These are phyloP conservation scores for Trichoderma sp. DNA, from an alignment of 2,329 filamentous ascomycete species.

Conservation along the genomic window DNA sequence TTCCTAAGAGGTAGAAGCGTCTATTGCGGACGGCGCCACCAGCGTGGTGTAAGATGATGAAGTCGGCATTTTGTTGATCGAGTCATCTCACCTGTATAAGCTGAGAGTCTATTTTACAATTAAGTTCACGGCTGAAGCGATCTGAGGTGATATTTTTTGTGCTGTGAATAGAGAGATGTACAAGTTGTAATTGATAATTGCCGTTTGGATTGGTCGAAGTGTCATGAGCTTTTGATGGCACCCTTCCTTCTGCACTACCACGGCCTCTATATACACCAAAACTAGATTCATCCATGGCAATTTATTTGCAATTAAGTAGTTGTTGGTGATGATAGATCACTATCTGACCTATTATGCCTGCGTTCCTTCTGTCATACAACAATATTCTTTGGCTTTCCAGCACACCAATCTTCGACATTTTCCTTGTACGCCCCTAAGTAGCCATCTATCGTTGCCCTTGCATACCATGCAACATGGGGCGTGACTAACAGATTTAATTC, in stretches of 20 bases:
- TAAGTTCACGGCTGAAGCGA: not conserved
- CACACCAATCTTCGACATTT: conserved; percentile 1
- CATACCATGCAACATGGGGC: not conserved
- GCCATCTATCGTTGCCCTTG: not conserved
- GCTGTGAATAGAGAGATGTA: too few relatives aligned
- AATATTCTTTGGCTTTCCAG: not conserved
- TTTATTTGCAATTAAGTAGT: not conserved
- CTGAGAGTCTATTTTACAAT: not conserved
- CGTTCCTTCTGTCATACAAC: not conserved
- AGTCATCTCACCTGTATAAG: not conserved
- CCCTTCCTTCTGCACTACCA: not conserved
- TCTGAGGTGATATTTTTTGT: too few relatives aligned
- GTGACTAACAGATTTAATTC: not conserved
- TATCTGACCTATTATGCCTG: not conserved
- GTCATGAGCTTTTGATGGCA: not conserved
- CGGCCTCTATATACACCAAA: too few relatives aligned
- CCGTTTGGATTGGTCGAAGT: not conserved
- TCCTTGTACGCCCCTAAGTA: not conserved
- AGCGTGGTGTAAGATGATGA: not conserved
- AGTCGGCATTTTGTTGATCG: not conserved
- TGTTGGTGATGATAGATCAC: too few relatives aligned
- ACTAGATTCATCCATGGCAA: not conserved
- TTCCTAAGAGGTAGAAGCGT: not conserved
- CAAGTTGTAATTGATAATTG: too few relatives aligned
- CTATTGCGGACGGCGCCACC: not conserved